These are phyloP conservation scores for Alternaria gansuensis DNA, from an alignment of 2,329 filamentous ascomycete genomes.

Conservation along the genomic window DNA sequence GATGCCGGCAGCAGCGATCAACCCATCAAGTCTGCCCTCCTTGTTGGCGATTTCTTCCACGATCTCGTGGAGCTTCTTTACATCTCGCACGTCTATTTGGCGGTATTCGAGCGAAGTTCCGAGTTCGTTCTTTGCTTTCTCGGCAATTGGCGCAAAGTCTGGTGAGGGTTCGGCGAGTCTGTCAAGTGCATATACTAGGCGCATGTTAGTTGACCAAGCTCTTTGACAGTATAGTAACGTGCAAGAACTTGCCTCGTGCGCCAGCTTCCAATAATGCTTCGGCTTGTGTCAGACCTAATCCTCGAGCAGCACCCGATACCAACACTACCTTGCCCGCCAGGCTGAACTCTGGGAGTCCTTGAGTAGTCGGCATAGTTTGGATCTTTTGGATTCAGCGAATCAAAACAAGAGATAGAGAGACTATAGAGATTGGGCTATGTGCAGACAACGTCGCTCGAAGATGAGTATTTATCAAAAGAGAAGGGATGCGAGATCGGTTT, in stretches of 20 bases:
- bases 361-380: slow-evolving; percentile 28
- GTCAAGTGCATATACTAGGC: slow-evolving; percentile 72
- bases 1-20: slow-evolving; percentile 78
- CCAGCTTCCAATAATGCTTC: slow-evolving; percentile 79
- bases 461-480: slow-evolving; percentile 10
- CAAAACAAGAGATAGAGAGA: neutral
- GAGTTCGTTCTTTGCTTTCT: slow-evolving; percentile 70
- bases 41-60: slow-evolving; percentile 73
- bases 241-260: slow-evolving; percentile 63
- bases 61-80: slow-evolving; percentile 70
- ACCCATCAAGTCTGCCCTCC: slow-evolving; percentile 78
- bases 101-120: slow-evolving; percentile 76
- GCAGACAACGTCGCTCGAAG: slow-evolving; percentile 2
- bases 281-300: slow-evolving; percentile 76
- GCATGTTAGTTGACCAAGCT: neutral
- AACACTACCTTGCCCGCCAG: slow-evolving; percentile 74
- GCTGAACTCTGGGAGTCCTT: slow-evolving; percentile 74
- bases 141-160: slow-evolving; percentile 71
- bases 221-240: neutral
- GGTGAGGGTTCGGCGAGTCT: slow-evolving; percentile 66
- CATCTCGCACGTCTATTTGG: slow-evolving; percentile 81
- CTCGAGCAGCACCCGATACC: slow-evolving; percentile 75
- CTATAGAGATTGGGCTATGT: neutral
- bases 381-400: neutral
- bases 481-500: slow-evolving; percentile 9